phyloP scores from a whole-genome alignment of 2,329 filamentous ascomycete species.

The Leptosphaerulina australis region DNA sequence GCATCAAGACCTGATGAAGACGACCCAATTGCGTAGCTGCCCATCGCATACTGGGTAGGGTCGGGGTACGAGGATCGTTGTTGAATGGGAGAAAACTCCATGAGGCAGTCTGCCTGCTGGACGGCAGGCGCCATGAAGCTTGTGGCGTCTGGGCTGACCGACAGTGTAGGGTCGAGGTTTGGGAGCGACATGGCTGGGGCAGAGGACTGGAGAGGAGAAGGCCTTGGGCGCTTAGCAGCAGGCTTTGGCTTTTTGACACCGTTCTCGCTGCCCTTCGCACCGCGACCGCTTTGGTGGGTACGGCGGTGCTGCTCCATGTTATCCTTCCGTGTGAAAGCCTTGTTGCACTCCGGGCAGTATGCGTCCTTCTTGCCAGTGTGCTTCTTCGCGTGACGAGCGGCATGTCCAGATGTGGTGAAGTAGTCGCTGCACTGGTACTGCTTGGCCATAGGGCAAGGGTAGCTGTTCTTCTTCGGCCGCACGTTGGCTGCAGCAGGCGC shows the following conservation, averaged over 20 bases:
- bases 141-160: slow-evolving; percentile 35
- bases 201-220: slow-evolving; percentile 39
- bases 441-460: slow-evolving; percentile 75
- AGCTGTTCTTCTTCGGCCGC: slow-evolving; percentile 66
- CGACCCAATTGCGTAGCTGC: slow-evolving; percentile 31
- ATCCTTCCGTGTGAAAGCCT: slow-evolving; percentile 81
- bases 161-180: slow-evolving; percentile 37
- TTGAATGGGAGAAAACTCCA: slow-evolving; percentile 27
- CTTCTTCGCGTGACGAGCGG: slow-evolving; percentile 84
- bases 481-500: slow-evolving; percentile 51
- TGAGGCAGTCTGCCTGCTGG: slow-evolving; percentile 33
- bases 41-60: slow-evolving; percentile 34
- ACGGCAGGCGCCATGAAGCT: slow-evolving; percentile 39
- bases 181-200: slow-evolving; percentile 29
- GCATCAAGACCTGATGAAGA: slow-evolving; percentile 47
- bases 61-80: slow-evolving; percentile 41
- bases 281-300: slow-evolving; percentile 67
- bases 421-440: slow-evolving; percentile 75
- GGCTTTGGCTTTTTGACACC: slow-evolving; percentile 48
- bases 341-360: slow-evolving; percentile 72
- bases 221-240: slow-evolving; percentile 43
- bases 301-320: slow-evolving; percentile 88
- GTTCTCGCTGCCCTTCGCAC: slow-evolving; percentile 44
- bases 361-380: slow-evolving; percentile 82
- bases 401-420: slow-evolving; percentile 83